Base-by-base conservation (phyloP, 2,329 filamentous ascomycete species). In the Claviceps pusilla region DNA sequence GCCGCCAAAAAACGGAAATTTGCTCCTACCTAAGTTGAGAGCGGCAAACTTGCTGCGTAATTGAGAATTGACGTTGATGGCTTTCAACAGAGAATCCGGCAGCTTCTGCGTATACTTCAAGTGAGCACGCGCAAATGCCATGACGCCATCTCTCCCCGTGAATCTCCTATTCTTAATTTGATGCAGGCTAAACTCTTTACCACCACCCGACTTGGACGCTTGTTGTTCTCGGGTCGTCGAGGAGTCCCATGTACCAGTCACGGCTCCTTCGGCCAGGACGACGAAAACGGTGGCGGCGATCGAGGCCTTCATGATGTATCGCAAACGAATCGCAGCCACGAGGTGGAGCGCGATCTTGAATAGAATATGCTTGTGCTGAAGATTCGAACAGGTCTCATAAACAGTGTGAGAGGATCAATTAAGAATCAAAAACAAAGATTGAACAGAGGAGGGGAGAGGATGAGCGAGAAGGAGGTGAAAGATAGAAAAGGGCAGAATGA, bases 21-120 rank as follows among this genome's bases (percentile, higher is more conserved):
- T 45, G 19, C 28, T 24, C 50, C 10, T 56, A 51, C 55, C 48
- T 54, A 48, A 49, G 35, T 2, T 10, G 42, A 59, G 43, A 24
- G 51, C 6, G 24, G 57, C 50, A 52, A 62, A 62, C 55, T 66
- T 63, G 46, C 49, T 57, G 11, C 61, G 62, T 24, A 66, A 56
- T 4, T 58, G 48, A 3, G 62, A 52, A 45, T 65, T 58, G 12
- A 50, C 54, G 49, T 61, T 52, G 3, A 66, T 31, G 7, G 64
- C 63, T 6, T 60, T 50, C 37, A 59, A 55, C 12, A 71, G 51
- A 4, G 49, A 48, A 6, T 59, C 49, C 2, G 70, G 66, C 4
- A 71, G 51, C 3, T 58, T 56, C 42, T 62, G 62, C 11, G 64
- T 63, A 54, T 71, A 73, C 58, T 73, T 74, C 54, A 64, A 56